Base-by-base conservation (phyloP, 2,329 filamentous ascomycete genomes). In the Chrysoporthe cubensis region DNA sequence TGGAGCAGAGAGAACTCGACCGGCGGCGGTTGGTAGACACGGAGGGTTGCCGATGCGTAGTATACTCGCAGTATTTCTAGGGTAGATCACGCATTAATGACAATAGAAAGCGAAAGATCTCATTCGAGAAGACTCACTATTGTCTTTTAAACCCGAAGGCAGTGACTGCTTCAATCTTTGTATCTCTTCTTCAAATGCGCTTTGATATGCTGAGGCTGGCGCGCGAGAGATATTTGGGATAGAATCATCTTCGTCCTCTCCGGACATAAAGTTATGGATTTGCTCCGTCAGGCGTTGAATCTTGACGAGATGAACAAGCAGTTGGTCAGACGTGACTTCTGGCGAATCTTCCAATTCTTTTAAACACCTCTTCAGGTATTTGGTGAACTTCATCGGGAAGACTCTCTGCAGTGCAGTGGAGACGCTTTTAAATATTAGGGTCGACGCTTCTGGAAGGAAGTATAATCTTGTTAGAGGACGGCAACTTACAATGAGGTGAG, bases 311-410 rank as follows among this genome's bases (percentile, higher is more conserved):
- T 83, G 78, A 0, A 84, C 77, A 1, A 87, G 76, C 1, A 80
- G 77, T 0, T 73, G 66, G 62, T 89, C 87, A 0, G 80, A 82
- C 8, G 83, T 77, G 65, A 79, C 81, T 65, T 88, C 85, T 6
- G 71, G 71, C 0, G 75, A 73, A 0, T 79, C 73, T 32, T 85
- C 79, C 0, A 88, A 74, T 3, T 83, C 77, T 3, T 75, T 75
- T 4, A 87, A 73, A 62, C 85, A 87, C 64, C 84, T 80, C 13
- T 85, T 80, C 1, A 86, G 78, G 65, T 88, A 87, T 5, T 78
- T 76, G 0, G 84, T 84, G 63, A 83, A 88, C n/a, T 78, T 80
- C 75, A 85, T 79, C 0, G 84, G 76, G 16, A 87, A 82, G 4
- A 82, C 78, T 71, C 80, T 78, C 62, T 81, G 74, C 70, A 84